Evolutionary conservation across 345 rosid genomes (phyloP).

Genomic region (Moricandia arvensis): DNA sequence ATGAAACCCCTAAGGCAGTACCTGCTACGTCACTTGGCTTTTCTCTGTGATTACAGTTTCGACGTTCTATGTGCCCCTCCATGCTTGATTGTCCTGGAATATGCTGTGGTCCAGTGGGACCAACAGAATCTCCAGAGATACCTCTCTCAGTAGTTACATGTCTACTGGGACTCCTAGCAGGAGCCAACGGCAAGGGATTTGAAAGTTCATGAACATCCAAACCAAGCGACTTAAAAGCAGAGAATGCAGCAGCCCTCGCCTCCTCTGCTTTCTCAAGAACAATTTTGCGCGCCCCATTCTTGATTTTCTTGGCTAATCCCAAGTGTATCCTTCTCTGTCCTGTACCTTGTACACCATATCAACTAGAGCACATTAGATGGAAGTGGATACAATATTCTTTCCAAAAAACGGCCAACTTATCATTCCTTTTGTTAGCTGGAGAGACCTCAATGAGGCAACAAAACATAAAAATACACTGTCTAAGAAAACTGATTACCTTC

Average conservation of each 20-base stretch:
- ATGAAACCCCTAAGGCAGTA: conserved; percentile 41
- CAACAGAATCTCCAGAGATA: conserved; percentile 32
- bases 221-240: conserved; percentile 89
- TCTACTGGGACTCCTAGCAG: conserved; percentile 36
- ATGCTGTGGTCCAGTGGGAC: conserved; percentile 36
- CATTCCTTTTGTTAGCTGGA: conserved; percentile 11
- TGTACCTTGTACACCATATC: conserved; percentile 47
- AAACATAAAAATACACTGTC: conserved; percentile 8
- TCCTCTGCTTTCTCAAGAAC: conserved; percentile 98
- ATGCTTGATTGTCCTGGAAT: conserved; percentile 31
- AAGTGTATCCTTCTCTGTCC: conserved; percentile 75
- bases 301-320: conserved; percentile 92
- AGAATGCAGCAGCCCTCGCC: conserved; percentile 88
- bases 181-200: conserved; percentile 43
- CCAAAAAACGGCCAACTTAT: not conserved
- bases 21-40: conserved; percentile 34
- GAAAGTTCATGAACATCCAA: conserved; percentile 65
- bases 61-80: conserved; percentile 39
- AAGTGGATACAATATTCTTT: not conserved
- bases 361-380: conserved; percentile 22
- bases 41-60: conserved; percentile 41
- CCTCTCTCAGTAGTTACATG: conserved; percentile 40
- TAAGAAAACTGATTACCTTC: conserved; percentile 54
- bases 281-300: conserved; percentile 90
- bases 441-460: conserved; percentile 13